Evolutionary conservation across 352 stramenopile genomes (phyloP), one percentile per base, ranked within the genome.

Genomic region (Phytophthora brassicae): DNA sequence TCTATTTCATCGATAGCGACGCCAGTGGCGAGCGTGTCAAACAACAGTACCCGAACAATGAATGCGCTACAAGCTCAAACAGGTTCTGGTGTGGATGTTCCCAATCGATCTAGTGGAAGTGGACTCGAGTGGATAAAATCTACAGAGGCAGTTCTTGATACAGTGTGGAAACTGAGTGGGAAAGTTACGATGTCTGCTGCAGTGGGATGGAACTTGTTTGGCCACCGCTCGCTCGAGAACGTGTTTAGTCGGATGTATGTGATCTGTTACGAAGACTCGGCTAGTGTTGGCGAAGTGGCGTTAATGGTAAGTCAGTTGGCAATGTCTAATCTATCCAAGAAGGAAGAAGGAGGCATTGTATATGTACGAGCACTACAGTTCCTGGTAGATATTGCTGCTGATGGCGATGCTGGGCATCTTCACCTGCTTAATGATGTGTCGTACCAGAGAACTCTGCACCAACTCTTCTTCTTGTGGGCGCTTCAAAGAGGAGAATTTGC

Each of bases 141-240:
- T 14, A 70, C 77, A 7, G 74, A 89, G 39, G 56, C 74, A 7
- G 72, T 89, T 55, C 68, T 92, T 14, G 66, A 89, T 22, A 76
- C 57, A 1, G 66, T 90, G 29, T 92, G 84, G 84, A 76, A 72
- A 39, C 44, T 92, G 24, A 83, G 83, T 38, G 79, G 81, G n/a
- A 86, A 84, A 66, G 60, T 81, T 2, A 71, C 64, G n/a, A 63
- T 85, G 1, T 75, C 76, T 6, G 56, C 72, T 11, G 70, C 79
- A 1, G 56, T 73, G 20, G 68, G 64, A 7, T 92, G 81, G 80
- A 70, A 66, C 16, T 23, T 90, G 16, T 80, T 84, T 23, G 84
- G 84, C 0, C 70, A 79, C 11, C 72, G 70, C 4, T 73, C 79
- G 2, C 65, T 92, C 16, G 68, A 65, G 3, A 51, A 80, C 17